Conservation (phyloP, 31 red algal genomes). For the Asparagopsis taxiformis region DNA sequence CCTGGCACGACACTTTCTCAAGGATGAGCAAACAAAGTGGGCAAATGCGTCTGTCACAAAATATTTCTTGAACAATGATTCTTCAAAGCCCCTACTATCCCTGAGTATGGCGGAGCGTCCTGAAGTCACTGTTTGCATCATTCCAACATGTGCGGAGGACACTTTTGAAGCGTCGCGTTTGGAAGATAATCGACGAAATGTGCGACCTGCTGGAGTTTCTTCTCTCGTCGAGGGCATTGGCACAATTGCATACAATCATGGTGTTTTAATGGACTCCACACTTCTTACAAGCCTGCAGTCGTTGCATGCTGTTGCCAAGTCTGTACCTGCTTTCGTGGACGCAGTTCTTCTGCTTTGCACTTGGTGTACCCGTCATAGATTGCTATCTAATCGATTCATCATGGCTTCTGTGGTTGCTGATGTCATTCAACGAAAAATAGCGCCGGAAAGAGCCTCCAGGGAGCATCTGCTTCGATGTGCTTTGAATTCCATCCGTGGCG, state of each 20-base stretch:
- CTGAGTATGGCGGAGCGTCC: constrained; percentile 16
- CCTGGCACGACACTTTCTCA: constrained; percentile 42
- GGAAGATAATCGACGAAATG: constrained; percentile 26
- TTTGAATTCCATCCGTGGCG: constrained; percentile 19
- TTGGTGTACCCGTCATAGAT: constrained; percentile 38
- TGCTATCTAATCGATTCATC: constrained; percentile 27
- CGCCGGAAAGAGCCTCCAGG: constrained; percentile 28
- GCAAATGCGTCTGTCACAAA: constrained; percentile 9
- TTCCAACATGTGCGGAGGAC: constrained; percentile 35
- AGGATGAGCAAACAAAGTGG: constrained; percentile 31
- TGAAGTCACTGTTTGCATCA: constrained; percentile 36
- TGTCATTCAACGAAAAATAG: constrained; percentile 12
- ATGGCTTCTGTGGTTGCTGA: constrained; percentile 34
- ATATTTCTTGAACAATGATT: constrained; percentile 34
- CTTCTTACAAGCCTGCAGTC: constrained; percentile 24
- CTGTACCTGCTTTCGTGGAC: constrained; percentile 37
- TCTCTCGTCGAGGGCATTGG: constrained; percentile 40
- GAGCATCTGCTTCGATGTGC: constrained; percentile 58
- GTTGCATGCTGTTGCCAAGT: constrained; percentile 11
- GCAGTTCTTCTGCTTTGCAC: constrained; percentile 45
- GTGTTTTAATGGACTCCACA: constrained; percentile 36
- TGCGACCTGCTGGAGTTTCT: constrained; percentile 42
- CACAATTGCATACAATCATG: constrained; percentile 46
- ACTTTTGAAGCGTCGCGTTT: constrained; percentile 42
- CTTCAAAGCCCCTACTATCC: constrained; percentile 30